Evolutionary conservation across 345 rosid species (phyloP), one percentile per base, ranked within the genome.

Genomic region (Brassica cretica): DNA sequence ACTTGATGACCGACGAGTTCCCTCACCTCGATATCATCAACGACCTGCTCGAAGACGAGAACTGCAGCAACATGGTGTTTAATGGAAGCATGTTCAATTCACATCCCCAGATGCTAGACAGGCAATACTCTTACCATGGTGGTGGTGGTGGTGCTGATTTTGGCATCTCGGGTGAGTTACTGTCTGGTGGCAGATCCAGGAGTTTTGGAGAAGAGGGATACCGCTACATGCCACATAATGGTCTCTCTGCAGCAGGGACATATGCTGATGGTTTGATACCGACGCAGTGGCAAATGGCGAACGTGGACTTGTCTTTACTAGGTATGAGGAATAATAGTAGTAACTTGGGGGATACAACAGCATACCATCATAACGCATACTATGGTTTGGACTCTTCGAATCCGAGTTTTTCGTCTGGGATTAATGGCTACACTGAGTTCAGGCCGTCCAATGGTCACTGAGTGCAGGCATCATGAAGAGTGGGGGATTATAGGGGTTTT

Each of bases 21-120:
- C 99, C 99, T 2, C 99, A 95, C 79, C 89, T 95, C 0, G 99
- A 95, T 79, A 95, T 95, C 80, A 95, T 95, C 83, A 95, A 95
- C 65, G 99, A 95, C 75, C 78, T 95, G 84, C 97, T 95, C n/a
- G 96, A 95, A 72, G 99, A 95, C 37, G 99, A 93, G 71, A 85
- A 86, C 33, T 87, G 84, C 62, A 75, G 85, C 76, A 80, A 70
- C 64, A 64, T 55, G 73, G 29, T 65, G 79, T 87, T 83, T 53
- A 70, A 88, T 33, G 81, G 75, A 24, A 66, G 78, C 80, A 71
- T 73, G 3, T 69, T 27, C 68, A 73, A 15, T 30, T 55, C 35
- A 83, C 86, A 66, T 21, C 77, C 89, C 3, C 92, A 77, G 44
- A 1, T 41, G 59, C 75, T 91, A 69, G 84, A 83, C 80, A 70